Evolutionary conservation across 768 basidiomycete species (phyloP).

Genomic region (Pulveroboletus sp.): DNA sequence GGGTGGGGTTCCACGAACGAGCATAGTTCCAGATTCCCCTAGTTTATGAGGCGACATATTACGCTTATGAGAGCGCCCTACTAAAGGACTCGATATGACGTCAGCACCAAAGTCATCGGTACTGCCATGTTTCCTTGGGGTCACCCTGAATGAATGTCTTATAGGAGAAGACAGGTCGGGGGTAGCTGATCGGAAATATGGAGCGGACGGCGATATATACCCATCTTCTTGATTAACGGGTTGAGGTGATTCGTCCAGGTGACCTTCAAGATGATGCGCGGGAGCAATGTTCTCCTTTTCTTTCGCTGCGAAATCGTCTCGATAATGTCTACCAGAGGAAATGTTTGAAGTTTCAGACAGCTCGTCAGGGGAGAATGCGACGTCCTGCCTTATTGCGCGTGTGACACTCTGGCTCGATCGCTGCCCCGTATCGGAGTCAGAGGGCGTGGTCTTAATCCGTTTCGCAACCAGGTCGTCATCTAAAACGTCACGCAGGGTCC

Average conservation of each 20-base stretch:
- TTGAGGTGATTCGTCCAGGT: slow-evolving; percentile 39
- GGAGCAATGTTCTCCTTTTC: slow-evolving; percentile 39
- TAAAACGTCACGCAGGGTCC: slow-evolving; percentile 68
- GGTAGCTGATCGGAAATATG: slow-evolving; percentile 47
- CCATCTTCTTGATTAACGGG: slow-evolving; percentile 74
- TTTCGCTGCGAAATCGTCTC: slow-evolving; percentile 42
- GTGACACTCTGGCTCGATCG: slow-evolving; percentile 17
- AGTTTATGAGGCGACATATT: neutral
- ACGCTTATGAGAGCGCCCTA: slow-evolving; percentile 11
- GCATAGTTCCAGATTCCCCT: slow-evolving; percentile 12
- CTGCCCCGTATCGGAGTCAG: slow-evolving; percentile 27
- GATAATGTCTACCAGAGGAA: slow-evolving; percentile 27
- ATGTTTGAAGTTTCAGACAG: slow-evolving; percentile 32
- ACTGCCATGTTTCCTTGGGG: slow-evolving; percentile 6
- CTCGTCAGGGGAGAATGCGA: slow-evolving; percentile 5
- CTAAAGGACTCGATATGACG: slow-evolving; percentile 33
- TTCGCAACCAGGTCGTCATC: slow-evolving; percentile 58
- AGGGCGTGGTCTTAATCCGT: slow-evolving; percentile 38
- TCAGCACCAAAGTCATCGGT: slow-evolving; percentile 52
- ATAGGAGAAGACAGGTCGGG: slow-evolving; percentile 67
- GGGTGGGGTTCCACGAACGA: slow-evolving; percentile 32
- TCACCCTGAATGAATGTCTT: slow-evolving; percentile 28
- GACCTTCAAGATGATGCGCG: slow-evolving; percentile 37
- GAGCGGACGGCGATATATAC: slow-evolving; percentile 71
- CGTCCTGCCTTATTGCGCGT: slow-evolving; percentile 14